Evolutionary conservation across 495 filamentous ascomycete species (phyloP).

Genomic region (Annulohypoxylon nitens): DNA sequence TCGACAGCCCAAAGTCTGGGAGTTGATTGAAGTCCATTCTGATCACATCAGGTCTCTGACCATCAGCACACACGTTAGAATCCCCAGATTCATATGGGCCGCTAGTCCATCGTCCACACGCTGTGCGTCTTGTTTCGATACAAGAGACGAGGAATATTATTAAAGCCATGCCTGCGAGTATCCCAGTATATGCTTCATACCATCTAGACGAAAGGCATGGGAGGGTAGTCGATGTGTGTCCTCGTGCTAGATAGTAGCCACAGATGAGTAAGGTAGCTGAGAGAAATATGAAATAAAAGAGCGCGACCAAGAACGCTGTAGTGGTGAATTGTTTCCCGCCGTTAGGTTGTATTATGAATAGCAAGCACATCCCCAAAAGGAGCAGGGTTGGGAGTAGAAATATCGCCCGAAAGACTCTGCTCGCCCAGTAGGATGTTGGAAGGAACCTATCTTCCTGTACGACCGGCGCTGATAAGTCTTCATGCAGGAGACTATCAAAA

Average conservation of each 20-base stretch:
- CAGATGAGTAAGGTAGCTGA: conserved; percentile 7
- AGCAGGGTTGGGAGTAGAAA: conserved; percentile 42
- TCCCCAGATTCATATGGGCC: conserved; percentile 12
- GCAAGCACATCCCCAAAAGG: conserved; percentile 33
- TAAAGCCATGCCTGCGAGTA: conserved; percentile 29
- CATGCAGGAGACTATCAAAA: conserved; percentile 12
- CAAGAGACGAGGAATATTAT: conserved; percentile 28
- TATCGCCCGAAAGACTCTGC: conserved; percentile 37
- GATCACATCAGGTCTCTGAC: conserved; percentile 12
- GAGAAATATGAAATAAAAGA: conserved; percentile 38
- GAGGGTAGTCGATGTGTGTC: conserved; percentile 29
- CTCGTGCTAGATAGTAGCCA: conserved; percentile 26
- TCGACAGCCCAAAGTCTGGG: conserved; percentile 12
- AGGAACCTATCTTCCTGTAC: conserved; percentile 18
- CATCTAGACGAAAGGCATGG: conserved; percentile 38
- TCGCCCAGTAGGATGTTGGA: conserved; percentile 23
- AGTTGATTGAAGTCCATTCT: not conserved
- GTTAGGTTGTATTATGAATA: conserved; percentile 26
- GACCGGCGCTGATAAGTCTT: not conserved
- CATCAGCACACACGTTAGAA: not conserved
- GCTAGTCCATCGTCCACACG: conserved; percentile 42
- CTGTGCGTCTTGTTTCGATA: conserved; percentile 33
- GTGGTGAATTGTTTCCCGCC: conserved; percentile 8
- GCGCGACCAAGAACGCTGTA: conserved; percentile 23
- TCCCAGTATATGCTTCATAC: conserved; percentile 37